phyloP scores from a whole-genome alignment of 495 filamentous ascomycete genomes.

The Baudoinia panamericana region DNA sequence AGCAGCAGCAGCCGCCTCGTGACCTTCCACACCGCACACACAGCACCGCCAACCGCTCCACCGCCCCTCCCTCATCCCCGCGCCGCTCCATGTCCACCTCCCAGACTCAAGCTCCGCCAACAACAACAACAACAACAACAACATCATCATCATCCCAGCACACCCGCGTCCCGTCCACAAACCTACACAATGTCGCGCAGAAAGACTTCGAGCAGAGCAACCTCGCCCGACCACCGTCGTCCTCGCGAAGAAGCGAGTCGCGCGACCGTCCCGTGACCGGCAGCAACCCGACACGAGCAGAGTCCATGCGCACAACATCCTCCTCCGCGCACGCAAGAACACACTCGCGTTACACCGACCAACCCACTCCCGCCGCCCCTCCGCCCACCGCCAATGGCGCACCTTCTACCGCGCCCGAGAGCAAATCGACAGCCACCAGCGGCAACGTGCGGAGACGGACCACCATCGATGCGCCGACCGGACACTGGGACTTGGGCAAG shows the following conservation, averaged over 20 bases:
- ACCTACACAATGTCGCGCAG: slow-evolving; percentile 41
- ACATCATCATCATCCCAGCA: slow-evolving; percentile 19
- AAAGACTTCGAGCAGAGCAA: slow-evolving; percentile 47
- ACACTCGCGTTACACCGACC: slow-evolving; percentile 40
- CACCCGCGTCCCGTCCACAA: slow-evolving; percentile 36
- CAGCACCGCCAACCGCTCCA: slow-evolving; percentile 39
- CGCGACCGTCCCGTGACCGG: slow-evolving; percentile 33
- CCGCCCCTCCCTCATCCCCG: slow-evolving; percentile 28
- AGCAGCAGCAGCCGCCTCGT: slow-evolving; percentile 24
- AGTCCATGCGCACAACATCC: slow-evolving; percentile 38
- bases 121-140: too few relatives aligned
- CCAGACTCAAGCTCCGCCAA: too few relatives aligned
- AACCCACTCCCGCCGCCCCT: slow-evolving; percentile 27
- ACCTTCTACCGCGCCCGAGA: neutral
- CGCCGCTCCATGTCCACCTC: slow-evolving; percentile 38
- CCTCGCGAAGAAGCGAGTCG: slow-evolving; percentile 43
- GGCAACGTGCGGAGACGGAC: slow-evolving; percentile 52
- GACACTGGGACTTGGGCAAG: slow-evolving; percentile 87
- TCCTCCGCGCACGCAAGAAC: slow-evolving; percentile 31
- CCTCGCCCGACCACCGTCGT: slow-evolving; percentile 33
- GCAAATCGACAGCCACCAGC: slow-evolving; percentile 23
- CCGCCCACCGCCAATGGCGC: slow-evolving; percentile 7
- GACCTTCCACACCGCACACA: slow-evolving; percentile 44
- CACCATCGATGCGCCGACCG: slow-evolving; percentile 68
- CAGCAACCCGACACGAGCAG: slow-evolving; percentile 36